Base-by-base conservation (phyloP, 257 asterid species). In the Jaltomata sinuosa region DNA sequence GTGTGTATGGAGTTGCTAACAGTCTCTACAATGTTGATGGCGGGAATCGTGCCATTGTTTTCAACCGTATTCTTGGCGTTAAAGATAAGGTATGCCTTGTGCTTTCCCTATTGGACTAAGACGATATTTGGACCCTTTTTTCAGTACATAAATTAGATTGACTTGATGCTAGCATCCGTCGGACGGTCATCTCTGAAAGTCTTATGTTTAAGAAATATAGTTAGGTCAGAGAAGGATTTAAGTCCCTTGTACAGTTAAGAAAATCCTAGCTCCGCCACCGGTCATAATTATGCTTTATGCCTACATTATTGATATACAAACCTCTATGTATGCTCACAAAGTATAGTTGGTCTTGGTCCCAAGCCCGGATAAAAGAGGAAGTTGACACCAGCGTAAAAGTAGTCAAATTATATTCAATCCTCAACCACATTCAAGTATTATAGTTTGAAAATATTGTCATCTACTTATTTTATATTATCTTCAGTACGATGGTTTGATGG, bases 1-100 rank as follows among this genome's bases (percentile, higher is more conserved):
- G 97, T 42, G 34, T 95, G 2, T 93, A 93, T 54, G 98, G 96
- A 85, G 83, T 90, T 72, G 31, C 91, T 64, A 93, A 93, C 90
- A 92, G 97, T 86, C 97, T 94, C 85, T 94, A 94, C 93, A 94
- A 93, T 86, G 98, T 94, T 57, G 98, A 94, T 29, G 98, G 98
- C 52, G 98, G 98, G 36, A 96, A 93, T 83, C 93, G 98, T 21
- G 98, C 98, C 67, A 91, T 93, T 86, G 97, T 94, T 82, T 94
- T 93, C 91, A 93, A 94, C 86, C 98, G 97, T 45, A 49, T 95
- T 42, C 47, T 79, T 45, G 98, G 98, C 69, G 84, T 95, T 84
- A 95, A 92, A 84, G 97, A 93, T 21, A 91, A 95, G 98, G 98
- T 95, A 67, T 59, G 45, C 62, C 45, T 50, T 84, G 68, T 52